phyloP scores from a whole-genome alignment of 345 rosid species.

The Conringia planisiliqua region DNA sequence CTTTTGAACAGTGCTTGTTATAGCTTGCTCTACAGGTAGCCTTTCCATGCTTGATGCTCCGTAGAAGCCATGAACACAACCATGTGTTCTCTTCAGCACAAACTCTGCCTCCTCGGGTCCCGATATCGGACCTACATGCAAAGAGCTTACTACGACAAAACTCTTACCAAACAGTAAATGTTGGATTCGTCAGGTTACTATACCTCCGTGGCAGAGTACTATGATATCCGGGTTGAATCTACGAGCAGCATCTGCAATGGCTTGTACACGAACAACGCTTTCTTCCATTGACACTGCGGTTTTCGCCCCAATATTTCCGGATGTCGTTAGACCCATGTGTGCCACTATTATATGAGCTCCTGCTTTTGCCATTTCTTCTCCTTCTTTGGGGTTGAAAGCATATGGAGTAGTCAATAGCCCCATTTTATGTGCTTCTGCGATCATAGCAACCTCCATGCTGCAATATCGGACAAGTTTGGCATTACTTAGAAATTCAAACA shows the following conservation, averaged over 20 bases:
- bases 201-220: constrained; percentile 94
- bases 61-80: constrained; percentile 82
- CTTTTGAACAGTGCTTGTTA: constrained; percentile 60
- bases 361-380: constrained; percentile 82
- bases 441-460: constrained; percentile 91
- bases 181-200: background rate
- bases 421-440: constrained; percentile 74
- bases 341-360: constrained; percentile 97
- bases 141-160: background rate
- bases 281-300: constrained; percentile 76
- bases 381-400: constrained; percentile 72
- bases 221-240: constrained; percentile 56
- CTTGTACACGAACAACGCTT: constrained; percentile 72
- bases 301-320: constrained; percentile 89
- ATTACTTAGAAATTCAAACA: background rate
- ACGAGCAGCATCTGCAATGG: constrained; percentile 82
- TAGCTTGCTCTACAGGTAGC: constrained; percentile 83
- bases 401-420: constrained; percentile 94
- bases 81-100: constrained; percentile 61
- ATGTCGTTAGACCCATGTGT: constrained; percentile 91
- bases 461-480: background rate
- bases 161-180: background rate
- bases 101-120: constrained; percentile 78
- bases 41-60: constrained; percentile 99
- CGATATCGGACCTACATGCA: constrained; percentile 72